Base-by-base conservation (phyloP, 257 asterid genomes). In the Verbena officinalis region DNA sequence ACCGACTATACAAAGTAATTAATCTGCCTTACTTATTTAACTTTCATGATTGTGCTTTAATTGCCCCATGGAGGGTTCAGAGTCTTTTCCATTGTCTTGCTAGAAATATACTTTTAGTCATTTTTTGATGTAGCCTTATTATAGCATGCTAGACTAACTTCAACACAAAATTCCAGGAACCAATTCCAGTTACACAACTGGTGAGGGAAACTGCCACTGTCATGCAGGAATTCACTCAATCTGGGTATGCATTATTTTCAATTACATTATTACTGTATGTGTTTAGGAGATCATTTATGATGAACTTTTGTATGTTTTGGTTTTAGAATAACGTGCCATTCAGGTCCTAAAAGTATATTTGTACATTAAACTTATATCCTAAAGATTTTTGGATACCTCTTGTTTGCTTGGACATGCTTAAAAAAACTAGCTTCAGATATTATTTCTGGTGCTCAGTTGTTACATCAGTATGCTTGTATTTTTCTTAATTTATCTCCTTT, bases 201-300 rank as follows among this genome's bases (percentile, higher is more conserved):
- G 99, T 94, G 77, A 80, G 99, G 86, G 99, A 94, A 77, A 94
- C 99, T 31, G 99, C 99, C 57, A 83, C 96, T 27, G 99, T 94
- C 63, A 94, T 94, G 99, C 99, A 94, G 77, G 99, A 94, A 70
- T 94, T 94, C 82, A 94, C 99, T 73, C 99, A 94, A 64, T 94
- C 99, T 38, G 99, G 99, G 99, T 94, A 86, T 50, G 79, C 49
- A 9, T 53, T 20, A 48, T 45, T 30, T 51, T 36, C 42, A 39
- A 51, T 17, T 40, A 13, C 56, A 31, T 39, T 9, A 24, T 48
- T 39, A 34, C 21, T 63, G 23, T 64, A 22, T 62, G 22, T 20
- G 38, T 50, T 64, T 13, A 10, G 22, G 24, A 9, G n/a, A 31
- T 60, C 55, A 6, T 36, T 57, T 20, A 64, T 70, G 46, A 38